A percentile compares a stretch with the other conserved stretches of the same genome.
phyloP scores from a whole-genome alignment of 2,329 filamentous ascomycete genomes.

The Keithomyces neogunnii region DNA sequence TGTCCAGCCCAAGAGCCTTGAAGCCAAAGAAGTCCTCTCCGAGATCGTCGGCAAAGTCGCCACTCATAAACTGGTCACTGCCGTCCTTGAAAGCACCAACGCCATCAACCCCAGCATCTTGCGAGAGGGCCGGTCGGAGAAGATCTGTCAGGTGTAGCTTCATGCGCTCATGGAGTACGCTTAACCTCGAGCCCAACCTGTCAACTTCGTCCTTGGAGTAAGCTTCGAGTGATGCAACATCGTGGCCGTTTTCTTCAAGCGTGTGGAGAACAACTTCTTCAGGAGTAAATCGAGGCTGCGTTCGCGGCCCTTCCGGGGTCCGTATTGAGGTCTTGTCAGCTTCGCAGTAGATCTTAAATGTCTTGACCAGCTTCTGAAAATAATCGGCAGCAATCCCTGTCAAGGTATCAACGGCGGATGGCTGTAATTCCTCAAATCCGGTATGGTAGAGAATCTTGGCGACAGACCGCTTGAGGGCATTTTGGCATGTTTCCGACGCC shows the following conservation, averaged over 20 bases:
- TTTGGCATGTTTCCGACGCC: conserved; percentile 71
- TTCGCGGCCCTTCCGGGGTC: conserved; percentile 30
- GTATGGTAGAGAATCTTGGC: conserved; percentile 94
- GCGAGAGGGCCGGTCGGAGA: conserved; percentile 73
- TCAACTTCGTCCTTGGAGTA: conserved; percentile 96
- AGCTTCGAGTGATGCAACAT: conserved; percentile 69
- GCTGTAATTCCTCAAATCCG: conserved; percentile 95
- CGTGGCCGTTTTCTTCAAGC: conserved; percentile 73
- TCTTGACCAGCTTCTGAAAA: conserved; percentile 73
- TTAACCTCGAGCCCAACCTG: conserved; percentile 68
- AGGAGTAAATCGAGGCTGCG: conserved; percentile 62
- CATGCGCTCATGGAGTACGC: conserved; percentile 87
- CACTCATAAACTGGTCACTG: conserved; percentile 92
- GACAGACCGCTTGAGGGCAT: conserved; percentile 81
- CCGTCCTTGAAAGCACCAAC: conserved; percentile 91
- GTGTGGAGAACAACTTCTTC: conserved; percentile 87
- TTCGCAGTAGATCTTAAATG: conserved; percentile 76
- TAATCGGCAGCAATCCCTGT: conserved; percentile 87
- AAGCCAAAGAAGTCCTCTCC: conserved; percentile 99
- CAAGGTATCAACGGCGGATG: conserved; percentile 81
- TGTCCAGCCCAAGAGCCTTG: conserved; percentile 85
- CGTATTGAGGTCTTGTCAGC: conserved; percentile 62
- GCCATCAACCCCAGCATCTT: conserved; percentile 71
- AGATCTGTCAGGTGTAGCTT: conserved; percentile 88
- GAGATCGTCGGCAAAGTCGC: conserved; percentile 95